phyloP scores from a whole-genome alignment of 169 alveolate genomes.

The Eimeria falciformis region DNA sequence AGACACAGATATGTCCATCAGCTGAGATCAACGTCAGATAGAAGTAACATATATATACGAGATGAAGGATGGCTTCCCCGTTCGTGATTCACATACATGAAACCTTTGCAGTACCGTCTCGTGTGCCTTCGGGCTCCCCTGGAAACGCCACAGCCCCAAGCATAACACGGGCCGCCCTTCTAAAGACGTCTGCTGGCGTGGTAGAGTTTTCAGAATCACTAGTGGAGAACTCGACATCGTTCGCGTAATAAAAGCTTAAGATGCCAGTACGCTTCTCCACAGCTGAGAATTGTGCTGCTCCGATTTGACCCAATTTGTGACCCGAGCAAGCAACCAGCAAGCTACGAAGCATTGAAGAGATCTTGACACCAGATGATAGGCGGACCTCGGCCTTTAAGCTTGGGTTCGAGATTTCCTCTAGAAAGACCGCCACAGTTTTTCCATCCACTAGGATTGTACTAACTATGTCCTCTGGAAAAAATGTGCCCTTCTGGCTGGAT shows the following conservation, averaged over 20 bases:
- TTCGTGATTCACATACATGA: constrained; percentile 13
- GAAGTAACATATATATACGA: too few species aligned
- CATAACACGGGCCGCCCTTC: constrained; percentile 26
- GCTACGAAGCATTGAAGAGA: constrained; percentile 43
- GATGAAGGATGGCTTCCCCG: neutral
- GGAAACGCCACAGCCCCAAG: constrained; percentile 43
- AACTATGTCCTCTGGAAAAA: constrained; percentile 7
- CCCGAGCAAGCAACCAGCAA: constrained; percentile 26
- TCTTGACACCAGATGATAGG: neutral
- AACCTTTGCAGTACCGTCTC: constrained; percentile 24
- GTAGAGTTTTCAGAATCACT: neutral
- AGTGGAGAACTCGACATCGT: constrained; percentile 12
- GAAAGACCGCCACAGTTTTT: constrained; percentile 10
- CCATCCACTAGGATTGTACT: neutral
- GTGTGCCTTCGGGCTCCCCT: neutral
- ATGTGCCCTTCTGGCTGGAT: constrained; percentile 10
- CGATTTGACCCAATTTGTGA: constrained; percentile 38
- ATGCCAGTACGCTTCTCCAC: constrained; percentile 58
- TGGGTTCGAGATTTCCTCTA: constrained; percentile 34
- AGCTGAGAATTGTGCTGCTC: constrained; percentile 54
- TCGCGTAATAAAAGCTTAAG: neutral
- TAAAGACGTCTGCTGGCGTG: constrained; percentile 53
- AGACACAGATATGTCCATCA: too few species aligned
- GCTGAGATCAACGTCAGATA: too few species aligned
- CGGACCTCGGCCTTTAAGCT: constrained; percentile 29